A percentile compares a stretch with the other conserved stretches of the same genome.
Evolutionary conservation across 306 rosid species (phyloP).

Genomic region (Pyrus bretschneideri): DNA sequence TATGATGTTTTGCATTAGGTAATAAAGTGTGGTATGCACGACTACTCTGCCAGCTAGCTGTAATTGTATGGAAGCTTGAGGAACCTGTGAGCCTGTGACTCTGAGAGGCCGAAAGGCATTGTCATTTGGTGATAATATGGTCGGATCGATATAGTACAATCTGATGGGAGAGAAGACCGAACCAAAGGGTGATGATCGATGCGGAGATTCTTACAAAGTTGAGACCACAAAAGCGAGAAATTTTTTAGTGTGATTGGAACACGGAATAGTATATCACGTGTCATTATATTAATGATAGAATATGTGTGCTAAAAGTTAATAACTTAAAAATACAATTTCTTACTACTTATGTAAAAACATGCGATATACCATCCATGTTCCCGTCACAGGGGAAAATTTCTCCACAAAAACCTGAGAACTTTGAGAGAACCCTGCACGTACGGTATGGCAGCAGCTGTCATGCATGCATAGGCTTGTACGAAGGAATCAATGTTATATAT

Average conservation of each 20-base stretch:
- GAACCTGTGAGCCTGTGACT: neutral
- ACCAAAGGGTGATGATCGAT: conserved; percentile 18
- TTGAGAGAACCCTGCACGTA: neutral
- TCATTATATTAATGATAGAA: no score
- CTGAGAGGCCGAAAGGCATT: conserved; percentile 9
- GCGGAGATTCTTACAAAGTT: conserved; percentile 31
- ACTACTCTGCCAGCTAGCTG: neutral
- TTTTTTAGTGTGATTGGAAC: no score
- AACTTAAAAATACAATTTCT: no score
- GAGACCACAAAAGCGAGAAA: neutral
- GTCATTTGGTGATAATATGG: conserved; percentile 51
- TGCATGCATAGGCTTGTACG: neutral
- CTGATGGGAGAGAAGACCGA: neutral
- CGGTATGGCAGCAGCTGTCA: neutral
- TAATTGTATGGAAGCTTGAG: neutral
- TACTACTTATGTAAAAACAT: no score
- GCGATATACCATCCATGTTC: no score
- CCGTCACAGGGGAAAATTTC: no score
- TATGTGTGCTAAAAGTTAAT: no score
- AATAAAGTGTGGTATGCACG: neutral
- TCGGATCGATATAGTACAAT: conserved; percentile 25
- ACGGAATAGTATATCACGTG: no score
- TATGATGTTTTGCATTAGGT: neutral
- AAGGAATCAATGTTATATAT: neutral
- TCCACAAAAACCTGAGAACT: neutral